Evolutionary conservation across 306 rosid genomes (phyloP).

Genomic region (Senna tora): DNA sequence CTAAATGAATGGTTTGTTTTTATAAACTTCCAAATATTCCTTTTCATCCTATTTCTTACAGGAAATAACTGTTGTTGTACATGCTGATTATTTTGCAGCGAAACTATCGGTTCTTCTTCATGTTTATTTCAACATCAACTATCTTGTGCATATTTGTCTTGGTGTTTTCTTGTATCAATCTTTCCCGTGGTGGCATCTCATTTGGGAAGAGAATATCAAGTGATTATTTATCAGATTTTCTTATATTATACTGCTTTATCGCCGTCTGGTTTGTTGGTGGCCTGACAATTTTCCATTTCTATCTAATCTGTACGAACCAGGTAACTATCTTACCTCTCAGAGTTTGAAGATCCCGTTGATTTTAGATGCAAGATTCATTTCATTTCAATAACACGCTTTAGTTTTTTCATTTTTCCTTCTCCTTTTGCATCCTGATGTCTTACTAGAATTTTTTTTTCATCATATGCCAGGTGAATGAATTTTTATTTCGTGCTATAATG

Average conservation of each 20-base stretch:
- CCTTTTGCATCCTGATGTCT: too few relatives aligned
- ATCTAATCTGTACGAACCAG: conserved; percentile 88
- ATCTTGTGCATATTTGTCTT: conserved; percentile 79
- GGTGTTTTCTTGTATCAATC: conserved; percentile 62
- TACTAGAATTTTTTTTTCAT: neutral
- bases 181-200: conserved; percentile 31
- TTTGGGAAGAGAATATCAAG: conserved; percentile 49
- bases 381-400: conserved; percentile 6
- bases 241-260: conserved; percentile 72
- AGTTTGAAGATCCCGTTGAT: conserved; percentile 16
- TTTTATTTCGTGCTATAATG: neutral
- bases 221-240: conserved; percentile 68
- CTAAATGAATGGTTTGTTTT: conserved; percentile 12
- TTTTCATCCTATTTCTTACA: conserved; percentile 27
- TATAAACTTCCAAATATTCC: conserved; percentile 6
- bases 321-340: conserved; percentile 48
- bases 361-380: conserved; percentile 31
- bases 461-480: neutral
- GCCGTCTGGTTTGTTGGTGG: conserved; percentile 98
- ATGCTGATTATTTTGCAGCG: conserved; percentile 64
- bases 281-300: conserved; percentile 87
- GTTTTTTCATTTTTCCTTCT: neutral
- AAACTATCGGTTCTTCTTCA: conserved; percentile 88
- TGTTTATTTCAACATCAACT: conserved; percentile 89
- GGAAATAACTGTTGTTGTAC: conserved; percentile 39